Evolutionary conservation across 2,329 filamentous ascomycete genomes (phyloP).

Genomic region (Daldinia sp.): DNA sequence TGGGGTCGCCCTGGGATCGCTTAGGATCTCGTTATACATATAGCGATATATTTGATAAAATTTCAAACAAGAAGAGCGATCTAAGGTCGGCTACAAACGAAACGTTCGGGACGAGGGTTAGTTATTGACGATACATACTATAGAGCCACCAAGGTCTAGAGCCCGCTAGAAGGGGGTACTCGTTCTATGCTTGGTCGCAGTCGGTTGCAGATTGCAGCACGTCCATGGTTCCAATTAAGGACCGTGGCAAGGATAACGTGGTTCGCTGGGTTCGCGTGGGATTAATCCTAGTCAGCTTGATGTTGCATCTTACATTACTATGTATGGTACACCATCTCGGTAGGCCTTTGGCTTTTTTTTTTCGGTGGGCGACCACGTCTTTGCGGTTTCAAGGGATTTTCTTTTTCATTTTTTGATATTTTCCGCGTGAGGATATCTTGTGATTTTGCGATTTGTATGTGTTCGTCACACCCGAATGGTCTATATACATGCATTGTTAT

Average conservation of each 20-base stretch:
- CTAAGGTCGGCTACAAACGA: background rate
- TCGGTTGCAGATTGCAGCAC: slow-evolving; percentile 26
- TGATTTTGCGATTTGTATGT: background rate
- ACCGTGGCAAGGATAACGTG: slow-evolving; percentile 25
- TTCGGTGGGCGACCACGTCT: background rate
- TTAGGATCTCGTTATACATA: too few relatives aligned
- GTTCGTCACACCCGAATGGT: background rate
- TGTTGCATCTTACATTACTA: slow-evolving; percentile 32
- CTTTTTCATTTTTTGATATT: background rate
- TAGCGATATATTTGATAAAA: background rate
- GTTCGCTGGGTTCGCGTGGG: slow-evolving; percentile 31
- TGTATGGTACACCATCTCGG: slow-evolving; percentile 11
- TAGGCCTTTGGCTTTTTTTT: background rate
- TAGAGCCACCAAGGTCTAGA: background rate
- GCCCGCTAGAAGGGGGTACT: slow-evolving; percentile 10
- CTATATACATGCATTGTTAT: background rate
- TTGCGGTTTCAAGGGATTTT: slow-evolving; percentile 11
- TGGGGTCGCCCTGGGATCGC: too few relatives aligned
- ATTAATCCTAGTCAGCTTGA: slow-evolving; percentile 32
- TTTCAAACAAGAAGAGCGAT: background rate
- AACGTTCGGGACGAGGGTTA: background rate
- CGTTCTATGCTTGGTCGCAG: slow-evolving; percentile 3
- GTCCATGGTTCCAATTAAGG: slow-evolving; percentile 27
- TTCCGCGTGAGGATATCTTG: background rate
- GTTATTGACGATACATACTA: background rate